These are phyloP conservation scores for Geotrichum aggregatum DNA, from an alignment of 1,139 yeast species.

Conservation along the genomic window DNA sequence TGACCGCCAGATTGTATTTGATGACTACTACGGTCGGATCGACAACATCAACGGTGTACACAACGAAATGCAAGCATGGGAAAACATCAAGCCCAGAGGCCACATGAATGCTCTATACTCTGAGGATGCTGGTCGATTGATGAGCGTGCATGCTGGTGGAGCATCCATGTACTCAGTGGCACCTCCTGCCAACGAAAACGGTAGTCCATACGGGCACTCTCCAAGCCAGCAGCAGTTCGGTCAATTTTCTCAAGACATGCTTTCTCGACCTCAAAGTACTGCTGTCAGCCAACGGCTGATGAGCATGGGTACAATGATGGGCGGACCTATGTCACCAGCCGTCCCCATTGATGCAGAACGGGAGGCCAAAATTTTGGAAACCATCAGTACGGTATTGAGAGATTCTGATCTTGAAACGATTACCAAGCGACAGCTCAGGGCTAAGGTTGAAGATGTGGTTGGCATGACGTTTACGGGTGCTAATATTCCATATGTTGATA, in stretches of 20 bases:
- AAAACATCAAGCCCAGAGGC: conserved; percentile 19
- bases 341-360: conserved; percentile 19
- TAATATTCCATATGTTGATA: conserved; percentile 35
- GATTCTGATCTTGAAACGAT: conserved; percentile 39
- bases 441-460: conserved; percentile 39
- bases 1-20: conserved; percentile 32
- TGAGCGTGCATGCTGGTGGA: conserved; percentile 8
- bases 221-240: conserved; percentile 3
- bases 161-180: conserved; percentile 8
- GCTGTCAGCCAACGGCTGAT: background rate
- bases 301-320: conserved; percentile 1
- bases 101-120: conserved; percentile 19
- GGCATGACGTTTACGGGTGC: conserved; percentile 37
- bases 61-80: conserved; percentile 21
- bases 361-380: conserved; percentile 28
- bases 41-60: conserved; percentile 19
- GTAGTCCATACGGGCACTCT: background rate
- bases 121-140: conserved; percentile 14
- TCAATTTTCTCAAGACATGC: conserved; percentile 15
- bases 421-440: conserved; percentile 39
- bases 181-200: background rate
- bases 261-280: background rate
- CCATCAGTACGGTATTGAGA: conserved; percentile 34
- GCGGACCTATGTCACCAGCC: background rate
- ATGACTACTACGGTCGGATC: conserved; percentile 20